These are phyloP conservation scores for Ajuga reptans DNA, from an alignment of 305 asterid species.

Conservation along the genomic window DNA sequence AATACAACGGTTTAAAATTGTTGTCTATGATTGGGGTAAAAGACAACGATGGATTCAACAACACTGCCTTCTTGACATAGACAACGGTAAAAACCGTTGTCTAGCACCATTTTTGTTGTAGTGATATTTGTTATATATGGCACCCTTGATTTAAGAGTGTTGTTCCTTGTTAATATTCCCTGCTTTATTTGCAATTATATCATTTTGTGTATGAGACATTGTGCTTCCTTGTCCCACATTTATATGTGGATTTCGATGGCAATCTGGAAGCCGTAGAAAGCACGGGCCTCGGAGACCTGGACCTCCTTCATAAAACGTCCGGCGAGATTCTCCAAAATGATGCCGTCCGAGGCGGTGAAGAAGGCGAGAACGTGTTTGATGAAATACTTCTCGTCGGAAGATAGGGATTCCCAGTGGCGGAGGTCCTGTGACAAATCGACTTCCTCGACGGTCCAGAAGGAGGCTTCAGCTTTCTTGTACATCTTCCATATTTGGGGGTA, in stretches of 20 bases:
- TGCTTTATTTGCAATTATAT: too few species aligned
- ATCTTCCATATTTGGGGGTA: slow-evolving; percentile 84
- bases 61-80: too few species aligned
- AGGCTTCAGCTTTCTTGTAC: slow-evolving; percentile 89
- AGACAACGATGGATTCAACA: too few species aligned
- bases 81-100: too few species aligned
- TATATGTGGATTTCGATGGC: slow-evolving; percentile 84
- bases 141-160: too few species aligned
- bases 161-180: too few species aligned
- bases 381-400: slow-evolving; percentile 55
- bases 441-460: slow-evolving; percentile 91
- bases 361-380: slow-evolving; percentile 69
- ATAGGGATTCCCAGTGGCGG: slow-evolving; percentile 54
- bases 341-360: slow-evolving; percentile 86
- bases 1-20: too few species aligned
- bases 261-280: slow-evolving; percentile 72
- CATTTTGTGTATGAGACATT: too few species aligned
- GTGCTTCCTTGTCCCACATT: too few species aligned
- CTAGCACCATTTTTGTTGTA: too few species aligned
- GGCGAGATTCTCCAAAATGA: slow-evolving; percentile 76
- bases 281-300: slow-evolving; percentile 77
- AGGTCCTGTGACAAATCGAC: slow-evolving; percentile 65
- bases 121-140: too few species aligned
- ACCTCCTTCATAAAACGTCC: slow-evolving; percentile 85
- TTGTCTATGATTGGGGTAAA: too few species aligned